Percentiles rank a stretch among this genome's conserved stretches.
These are phyloP conservation scores for Eucalyptus pauciflora DNA, from an alignment of 345 rosid species.

Conservation along the genomic window DNA sequence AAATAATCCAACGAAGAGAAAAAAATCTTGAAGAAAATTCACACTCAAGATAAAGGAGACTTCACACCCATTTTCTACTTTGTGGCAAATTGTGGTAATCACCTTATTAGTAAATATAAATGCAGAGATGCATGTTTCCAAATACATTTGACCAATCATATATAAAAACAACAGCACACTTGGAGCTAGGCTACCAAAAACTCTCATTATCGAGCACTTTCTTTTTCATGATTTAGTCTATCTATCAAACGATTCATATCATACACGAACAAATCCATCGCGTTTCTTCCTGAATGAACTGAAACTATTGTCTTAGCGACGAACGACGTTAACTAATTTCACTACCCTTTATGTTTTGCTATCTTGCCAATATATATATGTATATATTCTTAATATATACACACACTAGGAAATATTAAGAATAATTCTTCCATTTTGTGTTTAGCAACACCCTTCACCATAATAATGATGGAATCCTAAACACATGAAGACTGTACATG, in stretches of 20 bases:
- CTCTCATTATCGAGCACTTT: neutral
- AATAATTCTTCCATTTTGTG: neutral
- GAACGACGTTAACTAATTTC: too few relatives aligned
- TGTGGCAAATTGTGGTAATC: neutral
- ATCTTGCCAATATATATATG: neutral
- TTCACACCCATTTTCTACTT: neutral
- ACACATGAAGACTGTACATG: neutral
- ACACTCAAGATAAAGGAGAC: neutral
- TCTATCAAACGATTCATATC: neutral
- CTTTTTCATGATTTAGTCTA: neutral
- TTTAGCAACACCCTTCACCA: neutral
- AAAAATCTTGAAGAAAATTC: neutral
- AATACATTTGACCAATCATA: neutral
- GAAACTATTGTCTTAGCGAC: too few relatives aligned
- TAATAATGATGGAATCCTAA: neutral
- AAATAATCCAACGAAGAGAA: neutral
- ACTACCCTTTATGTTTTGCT: neutral
- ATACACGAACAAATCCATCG: neutral
- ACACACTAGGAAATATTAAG: neutral
- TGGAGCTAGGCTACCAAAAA: neutral
- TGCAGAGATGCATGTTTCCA: neutral
- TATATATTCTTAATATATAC: neutral
- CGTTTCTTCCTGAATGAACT: neutral
- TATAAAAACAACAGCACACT: neutral
- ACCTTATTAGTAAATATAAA: neutral